These are phyloP conservation scores for Xylaria cubensis DNA, from an alignment of 495 filamentous ascomycete genomes.

Conservation along the genomic window DNA sequence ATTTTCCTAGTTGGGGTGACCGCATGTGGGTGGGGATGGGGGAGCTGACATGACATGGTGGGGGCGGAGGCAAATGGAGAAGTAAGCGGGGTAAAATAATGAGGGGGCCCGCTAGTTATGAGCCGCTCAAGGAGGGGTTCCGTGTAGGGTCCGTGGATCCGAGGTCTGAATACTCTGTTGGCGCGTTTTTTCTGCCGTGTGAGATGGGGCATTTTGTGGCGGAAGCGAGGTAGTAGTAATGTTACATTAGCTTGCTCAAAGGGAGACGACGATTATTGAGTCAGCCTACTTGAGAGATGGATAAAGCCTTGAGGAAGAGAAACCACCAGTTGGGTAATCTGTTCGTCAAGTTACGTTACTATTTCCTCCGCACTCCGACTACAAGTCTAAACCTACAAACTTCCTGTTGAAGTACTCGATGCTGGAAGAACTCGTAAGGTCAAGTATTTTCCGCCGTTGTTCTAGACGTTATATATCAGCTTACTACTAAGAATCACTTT, in stretches of 20 bases:
- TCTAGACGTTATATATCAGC: too few species aligned
- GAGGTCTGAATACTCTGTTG: not conserved
- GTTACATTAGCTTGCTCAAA: not conserved
- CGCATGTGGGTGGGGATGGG: not conserved
- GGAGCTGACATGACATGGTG: not conserved
- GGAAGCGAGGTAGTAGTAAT: not conserved
- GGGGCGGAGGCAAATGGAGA: not conserved
- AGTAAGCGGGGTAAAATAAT: not conserved
- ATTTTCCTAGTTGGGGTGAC: slow-evolving; percentile 16
- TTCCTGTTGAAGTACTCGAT: not conserved
- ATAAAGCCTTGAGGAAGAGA: not conserved
- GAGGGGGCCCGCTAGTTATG: not conserved
- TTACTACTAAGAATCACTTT: too few species aligned
- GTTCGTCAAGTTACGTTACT: not conserved
- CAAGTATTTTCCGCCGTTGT: not conserved
- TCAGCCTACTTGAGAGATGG: not conserved
- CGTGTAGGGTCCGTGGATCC: not conserved
- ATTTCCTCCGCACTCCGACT: too few species aligned
- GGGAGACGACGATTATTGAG: not conserved
- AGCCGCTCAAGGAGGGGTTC: slow-evolving; percentile 14
- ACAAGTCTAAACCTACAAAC: too few species aligned
- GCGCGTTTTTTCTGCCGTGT: not conserved
- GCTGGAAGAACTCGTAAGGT: not conserved
- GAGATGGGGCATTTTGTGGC: not conserved
- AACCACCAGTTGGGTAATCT: not conserved